These are phyloP conservation scores for Telopea speciosissima DNA, from an alignment of 177 flowering plant genomes.

Conservation along the genomic window DNA sequence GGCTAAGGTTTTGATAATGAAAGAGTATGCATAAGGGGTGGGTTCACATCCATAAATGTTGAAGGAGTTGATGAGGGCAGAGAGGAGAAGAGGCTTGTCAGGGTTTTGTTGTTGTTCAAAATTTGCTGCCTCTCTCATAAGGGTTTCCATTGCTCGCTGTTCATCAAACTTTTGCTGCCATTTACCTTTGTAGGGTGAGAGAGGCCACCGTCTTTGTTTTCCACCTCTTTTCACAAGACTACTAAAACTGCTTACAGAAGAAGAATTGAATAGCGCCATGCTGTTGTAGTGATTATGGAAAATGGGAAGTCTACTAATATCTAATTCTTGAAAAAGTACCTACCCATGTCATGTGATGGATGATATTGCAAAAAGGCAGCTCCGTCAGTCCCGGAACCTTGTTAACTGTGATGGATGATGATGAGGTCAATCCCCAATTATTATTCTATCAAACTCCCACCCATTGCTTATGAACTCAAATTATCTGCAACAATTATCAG, in stretches of 20 bases:
- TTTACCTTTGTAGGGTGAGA: constrained; percentile 36
- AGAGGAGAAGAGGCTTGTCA: constrained; percentile 28
- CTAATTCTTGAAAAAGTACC: background rate
- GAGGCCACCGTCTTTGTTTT: constrained; percentile 46
- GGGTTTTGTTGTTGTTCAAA: constrained; percentile 10
- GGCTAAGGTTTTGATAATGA: constrained; percentile 41
- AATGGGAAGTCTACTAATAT: no score
- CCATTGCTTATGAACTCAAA: no score
- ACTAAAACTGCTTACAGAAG: background rate
- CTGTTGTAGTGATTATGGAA: background rate
- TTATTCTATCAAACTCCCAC: no score
- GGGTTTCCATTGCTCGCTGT: constrained; percentile 41
- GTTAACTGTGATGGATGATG: no score
- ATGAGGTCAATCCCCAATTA: no score
- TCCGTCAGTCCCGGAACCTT: no score
- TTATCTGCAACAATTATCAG: no score
- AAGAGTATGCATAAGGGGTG: constrained; percentile 51
- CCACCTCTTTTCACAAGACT: constrained; percentile 34
- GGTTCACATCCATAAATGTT: constrained; percentile 37
- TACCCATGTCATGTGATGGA: no score
- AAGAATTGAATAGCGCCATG: background rate
- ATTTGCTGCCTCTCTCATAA: constrained; percentile 18
- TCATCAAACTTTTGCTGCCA: constrained; percentile 42
- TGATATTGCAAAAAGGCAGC: no score
- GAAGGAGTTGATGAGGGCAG: constrained; percentile 45